A percentile compares a stretch with the other conserved stretches of the same genome.
Evolutionary conservation across 108 stramenopile genomes (phyloP).

Genomic region (Bacterosira constricta): DNA sequence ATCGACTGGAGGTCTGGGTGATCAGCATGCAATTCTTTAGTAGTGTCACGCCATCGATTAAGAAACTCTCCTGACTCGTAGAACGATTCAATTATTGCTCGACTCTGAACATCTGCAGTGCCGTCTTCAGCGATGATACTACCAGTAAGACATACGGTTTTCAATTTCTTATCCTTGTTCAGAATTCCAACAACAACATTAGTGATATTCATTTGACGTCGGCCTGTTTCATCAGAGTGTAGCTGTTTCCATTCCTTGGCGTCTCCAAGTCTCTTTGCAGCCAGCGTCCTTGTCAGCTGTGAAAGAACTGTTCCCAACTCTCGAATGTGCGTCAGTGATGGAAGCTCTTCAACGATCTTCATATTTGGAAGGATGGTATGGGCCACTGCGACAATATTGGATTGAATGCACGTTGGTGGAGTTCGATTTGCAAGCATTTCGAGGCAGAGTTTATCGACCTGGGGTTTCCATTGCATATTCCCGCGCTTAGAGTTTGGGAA

Average conservation of each 20-base stretch:
- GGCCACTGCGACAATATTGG: background rate
- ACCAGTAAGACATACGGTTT: conserved; percentile 1
- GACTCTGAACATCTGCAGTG: conserved; percentile 8
- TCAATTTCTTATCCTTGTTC: conserved; percentile 4
- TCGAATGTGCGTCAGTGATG: conserved; percentile 7
- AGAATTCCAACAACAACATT: conserved; percentile 1
- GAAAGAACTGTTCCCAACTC: conserved; percentile 2
- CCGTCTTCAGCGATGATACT: conserved; percentile 13
- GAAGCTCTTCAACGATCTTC: conserved; percentile 12
- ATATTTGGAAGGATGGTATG: background rate
- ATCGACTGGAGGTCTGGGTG: background rate
- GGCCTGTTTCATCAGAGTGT: conserved; percentile 11
- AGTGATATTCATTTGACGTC: background rate
- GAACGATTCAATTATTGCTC: conserved; percentile 6
- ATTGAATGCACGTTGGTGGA: conserved; percentile 17
- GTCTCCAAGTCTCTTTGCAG: conserved; percentile 17
- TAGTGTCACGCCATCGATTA: conserved; percentile 2
- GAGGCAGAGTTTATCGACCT: conserved; percentile 17
- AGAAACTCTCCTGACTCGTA: background rate
- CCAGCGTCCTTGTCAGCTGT: background rate
- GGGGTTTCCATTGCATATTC: conserved; percentile 9
- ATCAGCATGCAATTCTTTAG: conserved; percentile 7
- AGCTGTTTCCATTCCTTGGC: conserved; percentile 7
- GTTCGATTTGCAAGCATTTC: conserved; percentile 14
- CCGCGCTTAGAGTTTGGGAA: background rate